phyloP scores from a whole-genome alignment of 1,284 basidiomycete species.

The Blastosporella zonata region DNA sequence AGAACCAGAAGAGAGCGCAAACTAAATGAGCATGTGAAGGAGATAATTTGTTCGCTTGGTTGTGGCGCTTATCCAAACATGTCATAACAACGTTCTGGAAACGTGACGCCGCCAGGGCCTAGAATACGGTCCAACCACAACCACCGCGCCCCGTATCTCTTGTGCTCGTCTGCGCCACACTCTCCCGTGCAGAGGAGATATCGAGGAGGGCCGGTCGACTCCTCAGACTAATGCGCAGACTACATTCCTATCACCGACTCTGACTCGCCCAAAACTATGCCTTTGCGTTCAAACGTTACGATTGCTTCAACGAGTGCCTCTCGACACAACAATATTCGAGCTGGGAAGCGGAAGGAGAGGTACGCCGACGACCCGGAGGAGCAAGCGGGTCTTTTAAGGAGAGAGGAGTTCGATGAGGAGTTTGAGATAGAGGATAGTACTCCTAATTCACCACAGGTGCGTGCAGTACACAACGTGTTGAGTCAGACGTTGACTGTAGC shows the following conservation, averaged over 20 bases:
- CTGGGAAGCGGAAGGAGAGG: conserved; percentile 43
- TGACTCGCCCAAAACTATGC: conserved; percentile 33
- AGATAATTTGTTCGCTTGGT: too few relatives aligned
- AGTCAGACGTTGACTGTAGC: neutral
- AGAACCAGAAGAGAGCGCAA: too few relatives aligned
- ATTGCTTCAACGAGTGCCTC: conserved; percentile 35
- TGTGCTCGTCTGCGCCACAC: conserved; percentile 1
- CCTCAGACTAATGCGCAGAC: too few relatives aligned
- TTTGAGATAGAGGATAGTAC: conserved; percentile 28
- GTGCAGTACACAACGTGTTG: conserved; percentile 10
- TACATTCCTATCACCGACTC: conserved; percentile 45
- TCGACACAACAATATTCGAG: conserved; percentile 24
- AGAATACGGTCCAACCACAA: too few relatives aligned
- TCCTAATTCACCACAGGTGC: conserved; percentile 20
- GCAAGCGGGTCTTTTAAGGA: conserved; percentile 44
- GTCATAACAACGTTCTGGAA: too few relatives aligned
- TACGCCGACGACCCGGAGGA: conserved; percentile 64
- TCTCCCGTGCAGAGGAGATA: neutral
- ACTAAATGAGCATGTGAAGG: too few relatives aligned
- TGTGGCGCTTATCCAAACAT: too few relatives aligned
- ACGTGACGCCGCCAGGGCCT: too few relatives aligned
- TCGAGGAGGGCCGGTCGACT: too few relatives aligned
- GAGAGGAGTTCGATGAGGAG: conserved; percentile 33
- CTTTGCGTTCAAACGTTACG: conserved; percentile 25
- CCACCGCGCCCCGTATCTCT: too few relatives aligned